These are phyloP conservation scores for Rhexocercosporidium sp. DNA, from an alignment of 2,329 filamentous ascomycete genomes.

Conservation along the genomic window DNA sequence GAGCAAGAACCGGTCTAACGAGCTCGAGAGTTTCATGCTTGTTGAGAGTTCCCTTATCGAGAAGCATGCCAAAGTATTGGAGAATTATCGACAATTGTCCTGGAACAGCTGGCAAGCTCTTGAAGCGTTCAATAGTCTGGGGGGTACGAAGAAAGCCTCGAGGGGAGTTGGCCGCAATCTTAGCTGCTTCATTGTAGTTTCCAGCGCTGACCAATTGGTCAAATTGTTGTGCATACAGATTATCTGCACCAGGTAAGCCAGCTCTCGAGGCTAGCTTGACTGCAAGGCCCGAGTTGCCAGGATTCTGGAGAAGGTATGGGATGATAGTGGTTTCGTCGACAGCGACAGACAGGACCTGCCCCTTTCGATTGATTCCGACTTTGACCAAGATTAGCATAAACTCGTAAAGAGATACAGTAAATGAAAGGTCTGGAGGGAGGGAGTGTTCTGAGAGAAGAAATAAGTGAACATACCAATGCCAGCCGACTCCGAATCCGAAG, in stretches of 20 bases:
- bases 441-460: not conserved
- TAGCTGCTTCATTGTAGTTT: slow-evolving; percentile 87
- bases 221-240: slow-evolving; percentile 91
- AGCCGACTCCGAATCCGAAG: slow-evolving; percentile 79
- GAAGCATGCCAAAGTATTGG: slow-evolving; percentile 96
- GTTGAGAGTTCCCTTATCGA: slow-evolving; percentile 94
- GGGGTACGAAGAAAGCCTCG: slow-evolving; percentile 92
- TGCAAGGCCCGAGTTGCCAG: slow-evolving; percentile 89
- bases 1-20: slow-evolving; percentile 87
- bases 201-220: slow-evolving; percentile 82
- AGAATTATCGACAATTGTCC: slow-evolving; percentile 93
- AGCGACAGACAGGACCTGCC: slow-evolving; percentile 92
- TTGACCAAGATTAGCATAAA: not conserved
- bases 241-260: slow-evolving; percentile 91
- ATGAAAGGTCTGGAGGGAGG: not conserved
- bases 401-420: not conserved
- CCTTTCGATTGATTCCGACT: slow-evolving; percentile 95
- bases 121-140: slow-evolving; percentile 96
- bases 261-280: slow-evolving; percentile 96
- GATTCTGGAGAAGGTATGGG: slow-evolving; percentile 94
- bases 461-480: slow-evolving; percentile 61
- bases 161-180: slow-evolving; percentile 95
- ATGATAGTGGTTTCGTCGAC: slow-evolving; percentile 92
- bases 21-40: slow-evolving; percentile 93
- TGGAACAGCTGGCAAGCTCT: slow-evolving; percentile 78